Evolutionary conservation across 1,284 basidiomycete genomes (phyloP).

Genomic region (Austropuccinia psidii): DNA sequence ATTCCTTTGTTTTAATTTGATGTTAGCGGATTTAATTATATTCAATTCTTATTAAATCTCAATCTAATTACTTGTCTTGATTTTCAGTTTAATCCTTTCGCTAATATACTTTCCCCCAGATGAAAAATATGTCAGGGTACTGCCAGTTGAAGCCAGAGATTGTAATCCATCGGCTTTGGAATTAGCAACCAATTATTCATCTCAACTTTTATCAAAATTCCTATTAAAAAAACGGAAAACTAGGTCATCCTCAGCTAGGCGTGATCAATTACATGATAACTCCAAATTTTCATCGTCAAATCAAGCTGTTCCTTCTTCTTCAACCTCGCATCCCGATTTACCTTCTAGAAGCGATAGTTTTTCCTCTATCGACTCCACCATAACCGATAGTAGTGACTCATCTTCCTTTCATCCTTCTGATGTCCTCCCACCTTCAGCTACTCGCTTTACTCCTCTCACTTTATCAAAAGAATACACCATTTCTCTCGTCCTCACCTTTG

Average conservation of each 20-base stretch:
- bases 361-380: not conserved
- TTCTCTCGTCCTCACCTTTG: slow-evolving; percentile 55
- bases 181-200: slow-evolving; percentile 25
- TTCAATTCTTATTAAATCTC: no score
- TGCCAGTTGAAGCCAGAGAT: slow-evolving; percentile 15
- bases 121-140: slow-evolving; percentile 24
- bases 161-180: slow-evolving; percentile 2
- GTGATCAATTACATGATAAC: no score
- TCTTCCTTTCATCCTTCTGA: slow-evolving; percentile 32
- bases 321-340: not conserved
- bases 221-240: slow-evolving; percentile 18
- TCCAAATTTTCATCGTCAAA: slow-evolving; percentile 10
- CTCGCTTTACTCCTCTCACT: slow-evolving; percentile 37
- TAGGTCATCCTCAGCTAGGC: not conserved
- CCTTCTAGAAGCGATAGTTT: not conserved
- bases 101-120: slow-evolving; percentile 63
- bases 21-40: no score
- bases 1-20: slow-evolving; percentile 75
- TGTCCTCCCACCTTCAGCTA: slow-evolving; percentile 32
- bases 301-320: not conserved
- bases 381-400: slow-evolving; percentile 22
- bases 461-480: slow-evolving; percentile 49
- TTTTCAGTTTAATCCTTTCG: slow-evolving; percentile 69
- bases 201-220: slow-evolving; percentile 28
- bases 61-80: no score